Conservation (phyloP, 192 early-diverging fungal species). For the Fimicolochytrium jonesii region DNA sequence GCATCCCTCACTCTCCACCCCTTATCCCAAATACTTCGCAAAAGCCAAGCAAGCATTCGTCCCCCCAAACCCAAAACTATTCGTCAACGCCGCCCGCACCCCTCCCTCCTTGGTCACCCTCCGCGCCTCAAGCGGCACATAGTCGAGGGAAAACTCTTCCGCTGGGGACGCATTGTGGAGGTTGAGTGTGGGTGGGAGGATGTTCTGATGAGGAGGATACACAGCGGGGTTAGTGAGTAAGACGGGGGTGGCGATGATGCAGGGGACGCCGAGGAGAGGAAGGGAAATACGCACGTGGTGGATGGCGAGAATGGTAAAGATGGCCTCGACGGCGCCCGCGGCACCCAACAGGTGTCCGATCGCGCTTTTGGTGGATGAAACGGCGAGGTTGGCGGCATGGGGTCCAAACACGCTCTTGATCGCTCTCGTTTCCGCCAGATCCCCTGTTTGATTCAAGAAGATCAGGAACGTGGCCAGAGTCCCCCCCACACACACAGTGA, state of each 20-base stretch:
- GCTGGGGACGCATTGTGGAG: conserved; percentile 43
- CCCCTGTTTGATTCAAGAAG: conserved; percentile 47
- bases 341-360: conserved; percentile 94
- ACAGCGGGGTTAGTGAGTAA: background rate
- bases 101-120: conserved; percentile 19
- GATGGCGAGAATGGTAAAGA: conserved; percentile 79
- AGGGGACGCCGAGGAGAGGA: too few species aligned
- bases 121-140: conserved; percentile 71
- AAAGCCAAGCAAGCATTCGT: conserved; percentile 44
- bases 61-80: conserved; percentile 90
- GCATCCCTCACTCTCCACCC: too few species aligned
- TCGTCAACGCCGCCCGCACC: conserved; percentile 69
- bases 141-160: conserved; percentile 73
- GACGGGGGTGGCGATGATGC: too few species aligned
- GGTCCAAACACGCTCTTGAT: conserved; percentile 70
- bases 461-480: too few species aligned
- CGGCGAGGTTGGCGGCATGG: conserved; percentile 39
- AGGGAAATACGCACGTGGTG: too few species aligned
- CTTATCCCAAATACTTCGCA: conserved; percentile 25
- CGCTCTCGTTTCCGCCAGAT: conserved; percentile 80
- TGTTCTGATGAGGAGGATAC: conserved; percentile 37
- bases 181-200: conserved; percentile 84
- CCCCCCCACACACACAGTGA: too few species aligned
- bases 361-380: conserved; percentile 89
- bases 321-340: conserved; percentile 89